Base-by-base conservation (phyloP, 164 flowering plant genomes). In the Annona cherimola region DNA sequence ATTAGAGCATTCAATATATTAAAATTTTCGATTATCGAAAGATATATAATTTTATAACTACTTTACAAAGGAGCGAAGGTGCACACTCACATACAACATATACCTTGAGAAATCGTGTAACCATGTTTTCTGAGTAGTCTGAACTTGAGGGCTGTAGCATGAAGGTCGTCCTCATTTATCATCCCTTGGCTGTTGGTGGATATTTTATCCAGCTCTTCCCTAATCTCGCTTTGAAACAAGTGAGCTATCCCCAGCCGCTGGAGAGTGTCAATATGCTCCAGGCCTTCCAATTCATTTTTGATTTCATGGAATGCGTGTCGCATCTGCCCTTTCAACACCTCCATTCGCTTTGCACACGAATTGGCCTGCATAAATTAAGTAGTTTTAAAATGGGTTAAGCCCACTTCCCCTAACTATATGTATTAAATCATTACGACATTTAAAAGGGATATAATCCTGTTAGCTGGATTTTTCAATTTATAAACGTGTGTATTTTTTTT, bases 221-320 rank as follows among this genome's bases (percentile, higher is more conserved):
- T 57, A 41, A 84, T 82, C 64, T 82, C 82, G 50, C 76, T 78
- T 12, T 74, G 50, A 45, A 81, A 84, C 65, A 78, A 74, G 68
- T 78, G 19, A 19, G 71, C 81, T 6, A 81, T 45, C 8, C 83
- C 80, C 0, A 81, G 74, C 43, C 79, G 68, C 71, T 81, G 82
- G 40, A 78, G 35, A 19, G 76, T 45, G 70, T 84, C 84, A 1
- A 82, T 71, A 67, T 76, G 45, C n/a, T 20, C 50, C 60, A 76
- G 44, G 2, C 64, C 4, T 4, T 70, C 65, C 41, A 66, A 46
- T 19, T 62, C 68, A 9, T 70, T 67, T 5, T 0, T 9, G 3
- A 42, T 8, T 11, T 7, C 42, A 11, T n/a, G n/a, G 6, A 70
- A 2, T 55, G 61, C 9, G 2, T 4, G n/a, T 55, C 50, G 42